Conservation (phyloP, 2,329 filamentous ascomycete genomes). For the Arthroderma sp. region DNA sequence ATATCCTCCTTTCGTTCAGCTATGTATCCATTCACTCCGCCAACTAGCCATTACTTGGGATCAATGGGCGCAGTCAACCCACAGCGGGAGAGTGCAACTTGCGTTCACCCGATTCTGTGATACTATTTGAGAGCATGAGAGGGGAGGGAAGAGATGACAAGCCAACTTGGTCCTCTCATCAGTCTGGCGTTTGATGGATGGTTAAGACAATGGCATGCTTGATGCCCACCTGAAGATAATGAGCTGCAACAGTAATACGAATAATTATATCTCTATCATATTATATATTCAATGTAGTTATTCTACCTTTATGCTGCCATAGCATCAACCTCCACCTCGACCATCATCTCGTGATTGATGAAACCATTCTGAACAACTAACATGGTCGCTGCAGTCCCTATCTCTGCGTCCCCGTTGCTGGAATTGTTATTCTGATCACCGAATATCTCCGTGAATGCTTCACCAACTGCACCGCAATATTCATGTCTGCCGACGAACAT, state of each 20-base stretch:
- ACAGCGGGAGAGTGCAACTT: too few species aligned
- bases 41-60: too few species aligned
- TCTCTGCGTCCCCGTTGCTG: conserved; percentile 16
- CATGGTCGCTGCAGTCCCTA: conserved; percentile 28
- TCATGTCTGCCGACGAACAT: conserved; percentile 22
- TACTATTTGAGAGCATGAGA: too few species aligned
- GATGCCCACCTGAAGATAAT: too few species aligned
- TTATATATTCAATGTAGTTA: background rate
- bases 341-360: conserved; percentile 27
- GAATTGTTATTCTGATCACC: conserved; percentile 13
- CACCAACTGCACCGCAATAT: conserved; percentile 11
- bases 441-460: conserved; percentile 12
- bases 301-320: conserved; percentile 16
- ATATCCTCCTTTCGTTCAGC: background rate
- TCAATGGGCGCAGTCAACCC: too few species aligned
- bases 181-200: too few species aligned
- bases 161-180: too few species aligned
- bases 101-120: too few species aligned
- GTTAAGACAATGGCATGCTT: too few species aligned
- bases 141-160: too few species aligned
- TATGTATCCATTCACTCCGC: too few species aligned
- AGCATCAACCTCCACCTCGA: conserved; percentile 33
- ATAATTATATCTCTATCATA: background rate
- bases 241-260: too few species aligned
- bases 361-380: conserved; percentile 29